Conservation (phyloP, 2,329 filamentous ascomycete species). For the Cercospora sesami region DNA sequence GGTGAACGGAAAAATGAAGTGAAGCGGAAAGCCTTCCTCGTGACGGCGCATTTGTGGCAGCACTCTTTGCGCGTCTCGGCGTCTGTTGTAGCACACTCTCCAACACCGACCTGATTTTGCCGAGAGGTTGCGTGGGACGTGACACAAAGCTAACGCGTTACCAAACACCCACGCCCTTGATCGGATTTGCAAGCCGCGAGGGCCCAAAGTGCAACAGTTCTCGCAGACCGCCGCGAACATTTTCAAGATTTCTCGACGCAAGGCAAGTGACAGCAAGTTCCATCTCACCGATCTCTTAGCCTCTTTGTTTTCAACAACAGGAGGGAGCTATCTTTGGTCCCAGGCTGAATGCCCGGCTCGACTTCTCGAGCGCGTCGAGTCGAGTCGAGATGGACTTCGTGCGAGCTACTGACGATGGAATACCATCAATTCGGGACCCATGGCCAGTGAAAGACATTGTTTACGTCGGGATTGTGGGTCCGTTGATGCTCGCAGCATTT, state of each 20-base stretch:
- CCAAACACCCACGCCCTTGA: constrained; percentile 14
- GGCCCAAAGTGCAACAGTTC: constrained; percentile 2
- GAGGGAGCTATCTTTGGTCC: background rate
- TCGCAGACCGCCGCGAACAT: constrained; percentile 3
- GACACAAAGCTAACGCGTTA: constrained; percentile 14
- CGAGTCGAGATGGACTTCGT: constrained; percentile 13
- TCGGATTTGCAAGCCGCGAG: constrained; percentile 8
- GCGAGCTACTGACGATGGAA: constrained; percentile 16
- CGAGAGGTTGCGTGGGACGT: constrained; percentile 8
- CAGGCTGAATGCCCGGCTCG: background rate
- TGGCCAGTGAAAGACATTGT: constrained; percentile 63
- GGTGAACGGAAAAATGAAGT: background rate
- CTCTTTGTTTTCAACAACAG: background rate
- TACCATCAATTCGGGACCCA: constrained; percentile 21
- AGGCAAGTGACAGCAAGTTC: constrained; percentile 9
- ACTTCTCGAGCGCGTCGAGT: background rate
- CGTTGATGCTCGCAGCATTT: constrained; percentile 78
- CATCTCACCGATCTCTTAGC: background rate
- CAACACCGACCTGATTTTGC: background rate
- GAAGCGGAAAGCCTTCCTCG: background rate
- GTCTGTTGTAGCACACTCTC: constrained; percentile 52
- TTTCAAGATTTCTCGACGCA: constrained; percentile 10
- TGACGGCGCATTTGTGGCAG: background rate
- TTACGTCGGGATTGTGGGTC: constrained; percentile 77
- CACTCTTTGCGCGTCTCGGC: constrained; percentile 44